phyloP scores from a whole-genome alignment of 2,329 filamentous ascomycete genomes.

The Furcasterigmium furcatum region DNA sequence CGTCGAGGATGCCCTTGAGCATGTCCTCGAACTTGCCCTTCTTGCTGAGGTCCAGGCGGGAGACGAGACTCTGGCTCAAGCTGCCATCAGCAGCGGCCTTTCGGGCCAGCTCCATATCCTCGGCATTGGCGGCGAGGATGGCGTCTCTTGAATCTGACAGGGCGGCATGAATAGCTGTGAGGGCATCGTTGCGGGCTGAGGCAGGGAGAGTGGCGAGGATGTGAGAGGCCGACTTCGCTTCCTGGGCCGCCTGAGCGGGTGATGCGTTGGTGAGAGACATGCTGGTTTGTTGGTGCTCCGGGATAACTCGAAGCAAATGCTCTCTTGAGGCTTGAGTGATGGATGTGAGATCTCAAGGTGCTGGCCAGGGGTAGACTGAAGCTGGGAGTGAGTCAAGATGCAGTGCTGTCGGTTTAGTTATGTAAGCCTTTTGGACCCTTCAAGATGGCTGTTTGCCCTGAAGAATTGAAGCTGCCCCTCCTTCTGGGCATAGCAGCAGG shows the following conservation, averaged over 20 bases:
- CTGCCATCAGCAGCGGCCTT: slow-evolving; percentile 71
- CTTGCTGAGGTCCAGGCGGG: slow-evolving; percentile 80
- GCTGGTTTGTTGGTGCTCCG: not conserved
- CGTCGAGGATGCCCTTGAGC: slow-evolving; percentile 91
- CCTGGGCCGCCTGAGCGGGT: slow-evolving; percentile 71
- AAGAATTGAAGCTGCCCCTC: too few species aligned
- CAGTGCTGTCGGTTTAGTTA: too few species aligned
- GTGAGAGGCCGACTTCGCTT: slow-evolving; percentile 79
- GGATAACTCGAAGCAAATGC: not conserved
- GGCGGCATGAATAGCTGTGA: slow-evolving; percentile 79
- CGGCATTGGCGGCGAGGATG: slow-evolving; percentile 83
- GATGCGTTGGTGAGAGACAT: slow-evolving; percentile 92
- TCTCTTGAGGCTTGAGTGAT: not conserved
- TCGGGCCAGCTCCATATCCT: slow-evolving; percentile 73
- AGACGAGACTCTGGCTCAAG: slow-evolving; percentile 79
- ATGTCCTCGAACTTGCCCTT: slow-evolving; percentile 96
- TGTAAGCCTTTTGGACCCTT: too few species aligned
- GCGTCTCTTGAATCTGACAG: slow-evolving; percentile 65
- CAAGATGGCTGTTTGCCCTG: too few species aligned
- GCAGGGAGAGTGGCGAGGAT: slow-evolving; percentile 76
- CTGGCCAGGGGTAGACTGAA: not conserved
- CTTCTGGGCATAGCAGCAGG: too few species aligned
- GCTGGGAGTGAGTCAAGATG: not conserved
- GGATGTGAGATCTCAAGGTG: not conserved
- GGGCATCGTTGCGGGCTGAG: slow-evolving; percentile 75